Percentiles rank a stretch among this genome's conserved stretches.
Conservation (phyloP, 331 rosid species). For the Quercus phellos region DNA sequence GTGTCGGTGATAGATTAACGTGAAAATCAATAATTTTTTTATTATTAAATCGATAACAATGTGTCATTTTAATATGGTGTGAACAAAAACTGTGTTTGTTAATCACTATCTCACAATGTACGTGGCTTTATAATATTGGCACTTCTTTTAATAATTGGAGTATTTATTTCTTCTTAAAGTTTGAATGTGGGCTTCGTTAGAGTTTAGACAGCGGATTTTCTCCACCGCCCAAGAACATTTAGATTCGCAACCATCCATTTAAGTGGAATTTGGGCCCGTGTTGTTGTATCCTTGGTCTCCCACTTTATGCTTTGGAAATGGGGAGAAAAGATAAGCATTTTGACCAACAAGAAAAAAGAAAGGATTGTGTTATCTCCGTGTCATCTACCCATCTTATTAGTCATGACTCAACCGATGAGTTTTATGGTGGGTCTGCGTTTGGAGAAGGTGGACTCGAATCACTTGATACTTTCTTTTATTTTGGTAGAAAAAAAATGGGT, state of each 20-base stretch:
- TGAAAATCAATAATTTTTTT: too few relatives aligned
- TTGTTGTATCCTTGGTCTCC: slow-evolving; percentile 8
- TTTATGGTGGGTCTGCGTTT: too few relatives aligned
- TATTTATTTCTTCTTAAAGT: neutral
- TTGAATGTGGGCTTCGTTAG: neutral
- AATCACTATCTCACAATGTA: neutral
- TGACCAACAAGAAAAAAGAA: neutral
- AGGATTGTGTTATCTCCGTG: too few relatives aligned
- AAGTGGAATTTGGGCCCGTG: neutral
- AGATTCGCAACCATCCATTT: neutral
- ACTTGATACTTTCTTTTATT: too few relatives aligned
- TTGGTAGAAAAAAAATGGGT: too few relatives aligned
- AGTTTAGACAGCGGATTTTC: neutral
- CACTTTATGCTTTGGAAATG: neutral
- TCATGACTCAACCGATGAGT: too few relatives aligned
- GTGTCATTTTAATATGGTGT: too few relatives aligned
- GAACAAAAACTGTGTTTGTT: too few relatives aligned
- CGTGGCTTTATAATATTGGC: neutral
- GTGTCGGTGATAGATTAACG: too few relatives aligned
- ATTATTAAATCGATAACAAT: too few relatives aligned
- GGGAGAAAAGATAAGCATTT: neutral
- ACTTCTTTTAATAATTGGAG: neutral
- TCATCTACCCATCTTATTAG: too few relatives aligned
- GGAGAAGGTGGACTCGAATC: too few relatives aligned
- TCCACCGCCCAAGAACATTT: neutral